Evolutionary conservation across 176 grass and related monocot genomes (phyloP).

Genomic region (Urochloa ruziziensis): DNA sequence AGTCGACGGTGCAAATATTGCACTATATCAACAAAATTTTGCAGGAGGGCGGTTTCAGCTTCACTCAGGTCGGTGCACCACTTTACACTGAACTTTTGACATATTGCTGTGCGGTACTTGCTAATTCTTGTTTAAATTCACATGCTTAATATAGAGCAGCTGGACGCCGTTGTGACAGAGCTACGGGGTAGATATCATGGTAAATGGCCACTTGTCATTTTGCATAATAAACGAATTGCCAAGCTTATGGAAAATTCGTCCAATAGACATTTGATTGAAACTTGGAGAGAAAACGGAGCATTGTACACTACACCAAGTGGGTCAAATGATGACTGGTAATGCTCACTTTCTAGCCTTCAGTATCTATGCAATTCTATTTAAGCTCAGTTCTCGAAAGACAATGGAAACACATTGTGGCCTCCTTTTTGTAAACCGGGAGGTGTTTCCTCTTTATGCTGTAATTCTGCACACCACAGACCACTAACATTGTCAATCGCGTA

Average conservation of each 20-base stretch:
- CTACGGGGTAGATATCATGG: conserved; percentile 43
- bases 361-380: background rate
- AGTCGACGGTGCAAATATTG: conserved; percentile 89
- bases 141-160: conserved; percentile 76
- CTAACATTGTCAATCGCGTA: background rate
- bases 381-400: background rate
- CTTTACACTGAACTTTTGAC: background rate
- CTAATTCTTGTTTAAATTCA: conserved; percentile 30
- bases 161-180: conserved; percentile 79
- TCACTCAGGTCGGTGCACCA: conserved; percentile 71
- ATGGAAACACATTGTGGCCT: background rate
- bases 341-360: background rate
- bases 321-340: conserved; percentile 94
- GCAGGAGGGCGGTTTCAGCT: conserved; percentile 74
- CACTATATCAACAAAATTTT: conserved; percentile 96
- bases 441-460: background rate
- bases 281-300: conserved; percentile 64
- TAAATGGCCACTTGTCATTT: conserved; percentile 80
- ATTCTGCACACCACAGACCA: background rate
- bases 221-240: conserved; percentile 68
- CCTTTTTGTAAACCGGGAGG: background rate
- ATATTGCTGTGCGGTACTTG: background rate
- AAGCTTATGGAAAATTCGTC: conserved; percentile 71
- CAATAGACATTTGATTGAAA: conserved; percentile 71
- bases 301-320: conserved; percentile 85